Evolutionary conservation across 345 rosid genomes (phyloP).

Genomic region (Eucalyptus curtisii): DNA sequence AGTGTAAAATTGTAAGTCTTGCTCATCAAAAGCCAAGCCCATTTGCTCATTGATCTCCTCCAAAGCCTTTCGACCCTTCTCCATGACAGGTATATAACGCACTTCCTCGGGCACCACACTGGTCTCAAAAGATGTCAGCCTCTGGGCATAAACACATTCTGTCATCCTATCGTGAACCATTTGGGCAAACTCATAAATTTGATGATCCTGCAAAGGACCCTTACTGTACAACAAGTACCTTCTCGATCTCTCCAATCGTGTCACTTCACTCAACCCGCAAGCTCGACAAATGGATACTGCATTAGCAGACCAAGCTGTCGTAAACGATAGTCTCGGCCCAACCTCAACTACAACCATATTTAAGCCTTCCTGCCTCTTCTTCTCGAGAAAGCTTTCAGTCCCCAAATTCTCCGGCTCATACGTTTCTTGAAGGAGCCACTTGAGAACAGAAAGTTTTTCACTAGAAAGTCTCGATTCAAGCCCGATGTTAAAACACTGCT

Average conservation of each 20-base stretch:
- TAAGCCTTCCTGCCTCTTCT: conserved; percentile 56
- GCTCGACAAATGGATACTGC: conserved; percentile 79
- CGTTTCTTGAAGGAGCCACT: conserved; percentile 89
- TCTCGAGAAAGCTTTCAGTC: conserved; percentile 61
- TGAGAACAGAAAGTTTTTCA: conserved; percentile 45
- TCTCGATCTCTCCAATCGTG: conserved; percentile 77
- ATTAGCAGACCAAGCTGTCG: conserved; percentile 94
- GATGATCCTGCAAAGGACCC: conserved; percentile 39
- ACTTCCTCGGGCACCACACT: conserved; percentile 71
- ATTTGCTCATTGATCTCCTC: conserved; percentile 84
- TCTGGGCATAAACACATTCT: conserved; percentile 58
- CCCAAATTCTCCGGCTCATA: conserved; percentile 87
- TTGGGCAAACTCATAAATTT: conserved; percentile 51
- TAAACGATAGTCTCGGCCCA: conserved; percentile 82
- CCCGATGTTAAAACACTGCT: conserved; percentile 82
- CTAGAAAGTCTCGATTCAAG: conserved; percentile 22
- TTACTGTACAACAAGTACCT: conserved; percentile 64
- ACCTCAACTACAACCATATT: conserved; percentile 56
- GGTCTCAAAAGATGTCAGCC: conserved; percentile 54
- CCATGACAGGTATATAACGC: conserved; percentile 60
- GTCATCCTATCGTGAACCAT: conserved; percentile 94
- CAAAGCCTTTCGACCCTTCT: conserved; percentile 70
- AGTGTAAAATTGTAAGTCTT: conserved; percentile 84
- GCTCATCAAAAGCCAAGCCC: conserved; percentile 97
- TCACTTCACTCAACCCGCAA: conserved; percentile 69